Base-by-base conservation (phyloP, 352 stramenopile species). In the Pythium plurisporium region DNA sequence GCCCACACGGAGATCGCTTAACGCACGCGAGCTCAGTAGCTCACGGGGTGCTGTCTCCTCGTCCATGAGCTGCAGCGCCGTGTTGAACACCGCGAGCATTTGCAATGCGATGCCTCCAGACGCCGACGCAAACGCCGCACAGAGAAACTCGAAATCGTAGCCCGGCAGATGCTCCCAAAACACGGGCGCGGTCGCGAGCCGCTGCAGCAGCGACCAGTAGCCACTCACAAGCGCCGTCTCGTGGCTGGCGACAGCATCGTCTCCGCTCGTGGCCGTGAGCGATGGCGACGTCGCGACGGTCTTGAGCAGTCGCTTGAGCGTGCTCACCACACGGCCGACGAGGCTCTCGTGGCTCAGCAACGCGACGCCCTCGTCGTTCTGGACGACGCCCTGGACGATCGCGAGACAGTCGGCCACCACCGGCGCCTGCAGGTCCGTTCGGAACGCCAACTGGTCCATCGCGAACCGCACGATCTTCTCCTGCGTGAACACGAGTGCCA, bases 81-180 rank as follows among this genome's bases (percentile, higher is more conserved):
- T 74, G 62, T 84, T 89, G 22, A 90, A 62, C 22, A 90, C 59
- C 1, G 64, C 45, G 17, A 90, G 63, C 5, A 87, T 66, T 17
- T 66, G 55, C 17, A 82, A 51, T 2, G 78, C 72, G 1, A 61
- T 72, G 9, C 47, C 44, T 8, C 76, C 71, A 1, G 46, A 63
- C 1, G 84, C 63, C 5, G 61, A 54, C 11, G 73, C 65, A 43
- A 89, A 90, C 22, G 72, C 72, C 1, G 67, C 63, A 55, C 76
- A 93, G 14, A 91, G 61, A 50, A 89, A 91, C 26, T 76, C 76
- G 41, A 89, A 82, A 56, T 88, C 72, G 38, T 83, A 74, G 27
- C 52, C 73, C 23, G 65, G 53, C 22, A 90, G 70, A 11, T 62
- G 59, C 2, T 27, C 29, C 82, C 82, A 93, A 53, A 89, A 73